phyloP scores from a whole-genome alignment of 179 eudicot species.

The Beta macrorhiza region DNA sequence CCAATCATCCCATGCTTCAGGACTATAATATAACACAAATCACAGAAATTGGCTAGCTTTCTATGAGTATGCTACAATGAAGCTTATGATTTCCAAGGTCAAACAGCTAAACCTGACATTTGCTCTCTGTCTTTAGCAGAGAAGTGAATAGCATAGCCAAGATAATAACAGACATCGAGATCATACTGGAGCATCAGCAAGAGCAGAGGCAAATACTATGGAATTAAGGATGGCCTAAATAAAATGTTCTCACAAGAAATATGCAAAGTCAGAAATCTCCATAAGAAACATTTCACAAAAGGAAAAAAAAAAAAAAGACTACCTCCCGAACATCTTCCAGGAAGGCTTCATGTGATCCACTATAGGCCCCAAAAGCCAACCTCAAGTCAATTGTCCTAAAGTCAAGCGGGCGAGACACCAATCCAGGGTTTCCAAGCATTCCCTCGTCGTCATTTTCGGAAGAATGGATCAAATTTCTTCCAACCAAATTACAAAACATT shows the following conservation, averaged over 20 bases:
- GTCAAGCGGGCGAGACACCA: constrained; percentile 88
- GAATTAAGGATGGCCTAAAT: not conserved
- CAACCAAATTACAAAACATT: constrained; percentile 78
- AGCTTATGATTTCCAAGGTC: not conserved
- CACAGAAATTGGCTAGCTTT: not conserved
- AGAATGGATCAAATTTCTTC: constrained; percentile 53
- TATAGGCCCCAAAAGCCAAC: constrained; percentile 80
- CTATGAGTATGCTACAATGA: not conserved
- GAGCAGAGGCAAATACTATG: not conserved
- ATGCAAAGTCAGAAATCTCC: not conserved
- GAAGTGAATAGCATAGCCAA: not conserved
- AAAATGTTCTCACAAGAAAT: not conserved
- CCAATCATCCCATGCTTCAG: not conserved
- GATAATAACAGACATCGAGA: too few relatives aligned
- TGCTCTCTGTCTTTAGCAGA: not conserved
- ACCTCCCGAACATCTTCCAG: constrained; percentile 93
- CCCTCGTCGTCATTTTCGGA: constrained; percentile 84
- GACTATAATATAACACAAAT: not conserved
- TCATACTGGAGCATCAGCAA: not conserved
- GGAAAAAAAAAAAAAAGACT: constrained; percentile 13
- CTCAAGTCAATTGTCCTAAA: constrained; percentile 87
- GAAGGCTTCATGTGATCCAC: constrained; percentile 86
- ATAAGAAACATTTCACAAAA: not conserved
- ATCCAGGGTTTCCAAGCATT: constrained; percentile 75
- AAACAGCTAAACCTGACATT: not conserved